Conservation (phyloP, 345 rosid genomes). For the Crucihimalaya himalaica region DNA sequence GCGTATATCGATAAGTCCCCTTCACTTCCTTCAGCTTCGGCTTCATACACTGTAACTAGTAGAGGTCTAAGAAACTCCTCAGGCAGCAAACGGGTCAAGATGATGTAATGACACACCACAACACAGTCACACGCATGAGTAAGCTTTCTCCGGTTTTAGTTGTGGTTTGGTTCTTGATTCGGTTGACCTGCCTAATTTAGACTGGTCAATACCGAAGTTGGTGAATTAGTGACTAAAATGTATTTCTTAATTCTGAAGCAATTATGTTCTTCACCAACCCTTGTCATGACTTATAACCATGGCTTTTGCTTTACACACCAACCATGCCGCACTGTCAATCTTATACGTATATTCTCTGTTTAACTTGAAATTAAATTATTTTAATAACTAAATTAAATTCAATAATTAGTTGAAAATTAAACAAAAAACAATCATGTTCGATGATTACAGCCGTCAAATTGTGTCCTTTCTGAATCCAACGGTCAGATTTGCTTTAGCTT, state of each 20-base stretch:
- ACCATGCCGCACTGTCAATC: background rate
- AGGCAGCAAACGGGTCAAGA: conserved; percentile 57
- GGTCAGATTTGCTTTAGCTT: conserved; percentile 41
- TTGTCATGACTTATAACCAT: background rate
- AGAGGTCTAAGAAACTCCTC: conserved; percentile 74
- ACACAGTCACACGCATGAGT: background rate
- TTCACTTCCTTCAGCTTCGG: conserved; percentile 74
- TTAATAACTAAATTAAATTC: background rate
- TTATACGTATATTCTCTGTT: background rate
- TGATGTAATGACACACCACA: conserved; percentile 45
- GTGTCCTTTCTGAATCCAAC: conserved; percentile 38
- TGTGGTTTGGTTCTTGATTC: conserved; percentile 22
- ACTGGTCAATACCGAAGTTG: conserved; percentile 14
- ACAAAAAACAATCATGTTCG: background rate
- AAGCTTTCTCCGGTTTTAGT: conserved; percentile 25
- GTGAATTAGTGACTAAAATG: conserved; percentile 6
- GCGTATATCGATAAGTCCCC: conserved; percentile 90
- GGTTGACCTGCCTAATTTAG: background rate
- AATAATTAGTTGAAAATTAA: background rate
- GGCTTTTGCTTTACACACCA: conserved; percentile 27
- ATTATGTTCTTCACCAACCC: conserved; percentile 26
- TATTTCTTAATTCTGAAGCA: conserved; percentile 17
- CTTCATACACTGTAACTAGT: conserved; percentile 72
- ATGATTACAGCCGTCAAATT: conserved; percentile 27
- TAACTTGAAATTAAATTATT: background rate